Percentiles rank a stretch among this genome's conserved stretches.
These are phyloP conservation scores for Oryza meyeriana DNA, from an alignment of 176 grass and related monocot species.

Conservation along the genomic window DNA sequence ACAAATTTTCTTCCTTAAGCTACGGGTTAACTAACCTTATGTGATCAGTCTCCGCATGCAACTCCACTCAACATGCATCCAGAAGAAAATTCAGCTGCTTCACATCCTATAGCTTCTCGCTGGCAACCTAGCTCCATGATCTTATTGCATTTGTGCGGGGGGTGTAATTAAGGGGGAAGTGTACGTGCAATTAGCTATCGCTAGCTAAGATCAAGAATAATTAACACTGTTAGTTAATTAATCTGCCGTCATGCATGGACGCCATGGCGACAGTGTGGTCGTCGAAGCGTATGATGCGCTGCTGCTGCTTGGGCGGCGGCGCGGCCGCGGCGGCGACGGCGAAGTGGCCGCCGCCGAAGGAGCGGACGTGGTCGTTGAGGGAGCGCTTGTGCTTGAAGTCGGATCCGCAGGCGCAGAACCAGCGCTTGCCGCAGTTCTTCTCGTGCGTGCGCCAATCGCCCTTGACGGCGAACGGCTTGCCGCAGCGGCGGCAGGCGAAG, in stretches of 20 bases:
- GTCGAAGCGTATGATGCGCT: slow-evolving; percentile 69
- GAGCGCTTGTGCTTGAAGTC: slow-evolving; percentile 96
- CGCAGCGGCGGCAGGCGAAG: slow-evolving; percentile 83
- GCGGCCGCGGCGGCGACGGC: slow-evolving; percentile 5
- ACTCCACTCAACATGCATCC: neutral
- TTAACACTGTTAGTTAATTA: neutral
- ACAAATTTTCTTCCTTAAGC: slow-evolving; percentile 77
- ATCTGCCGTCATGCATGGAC: slow-evolving; percentile 20
- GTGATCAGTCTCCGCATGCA: neutral
- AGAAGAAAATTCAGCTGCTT: slow-evolving; percentile 97
- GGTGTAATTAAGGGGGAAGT: neutral
- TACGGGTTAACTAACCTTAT: slow-evolving; percentile 1
- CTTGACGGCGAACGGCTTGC: slow-evolving; percentile 90
- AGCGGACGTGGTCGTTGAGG: slow-evolving; percentile 85
- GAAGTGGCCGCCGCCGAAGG: slow-evolving; percentile 65
- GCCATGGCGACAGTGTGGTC: neutral
- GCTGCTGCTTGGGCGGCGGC: neutral
- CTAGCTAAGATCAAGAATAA: slow-evolving; percentile 24
- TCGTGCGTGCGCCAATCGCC: slow-evolving; percentile 99
- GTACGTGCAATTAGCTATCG: neutral
- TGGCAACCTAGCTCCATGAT: slow-evolving; percentile 13
- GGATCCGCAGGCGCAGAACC: slow-evolving; percentile 85
- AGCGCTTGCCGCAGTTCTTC: slow-evolving; percentile 93
- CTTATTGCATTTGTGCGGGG: slow-evolving; percentile 19
- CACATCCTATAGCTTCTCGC: slow-evolving; percentile 39